Base-by-base conservation (phyloP, 1,139 yeast genomes). In the Protomyces inouyei region DNA sequence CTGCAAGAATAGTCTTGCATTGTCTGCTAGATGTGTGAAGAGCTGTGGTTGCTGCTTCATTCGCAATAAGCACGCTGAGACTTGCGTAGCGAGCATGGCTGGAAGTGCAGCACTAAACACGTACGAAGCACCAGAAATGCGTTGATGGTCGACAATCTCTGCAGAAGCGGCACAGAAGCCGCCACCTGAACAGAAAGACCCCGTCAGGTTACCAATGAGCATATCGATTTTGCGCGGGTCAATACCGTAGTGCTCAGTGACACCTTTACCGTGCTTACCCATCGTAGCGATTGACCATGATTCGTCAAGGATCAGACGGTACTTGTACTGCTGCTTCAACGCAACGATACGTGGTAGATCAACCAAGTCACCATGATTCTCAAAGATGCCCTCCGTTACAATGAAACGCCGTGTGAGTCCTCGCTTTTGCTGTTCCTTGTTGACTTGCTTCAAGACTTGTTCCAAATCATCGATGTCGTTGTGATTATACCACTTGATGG, bases 61-160 rank as follows among this genome's bases (percentile, higher is more conserved):
- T 38, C 80, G 70, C 10, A 78, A 74, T 57, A 91, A 78, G 2
- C 86, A 85, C 63, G 82, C 82, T 1, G 88, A 82, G 0, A 86
- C 83, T n/a, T 85, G 86, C 66, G 81, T 83, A 1, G 96, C 96
- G 57, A 91, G 83, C 75, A 88, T 92, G 18, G 98, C 95, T 14
- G 98, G 98, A 74, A 93, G 82, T 2, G 97, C 84, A 9, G 99
- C 99, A 73, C 96, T 87, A 73, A 90, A 93, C 67, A 95, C 95
- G 73, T 90, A 93, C 2, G 97, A 97, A 70, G 82, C 80, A 9
- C 96, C 88, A 38, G 91, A 88, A 72, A 92, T 87, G 73, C 95
- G 85, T 80, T 95, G 98, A 76, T 93, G 97, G 71, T 86, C 88
- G 54, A 92, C 85, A 92, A 93, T 89, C 66, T 87, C 86, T 51